These are phyloP conservation scores for Pistacia vera DNA, from an alignment of 345 rosid genomes.

Conservation along the genomic window DNA sequence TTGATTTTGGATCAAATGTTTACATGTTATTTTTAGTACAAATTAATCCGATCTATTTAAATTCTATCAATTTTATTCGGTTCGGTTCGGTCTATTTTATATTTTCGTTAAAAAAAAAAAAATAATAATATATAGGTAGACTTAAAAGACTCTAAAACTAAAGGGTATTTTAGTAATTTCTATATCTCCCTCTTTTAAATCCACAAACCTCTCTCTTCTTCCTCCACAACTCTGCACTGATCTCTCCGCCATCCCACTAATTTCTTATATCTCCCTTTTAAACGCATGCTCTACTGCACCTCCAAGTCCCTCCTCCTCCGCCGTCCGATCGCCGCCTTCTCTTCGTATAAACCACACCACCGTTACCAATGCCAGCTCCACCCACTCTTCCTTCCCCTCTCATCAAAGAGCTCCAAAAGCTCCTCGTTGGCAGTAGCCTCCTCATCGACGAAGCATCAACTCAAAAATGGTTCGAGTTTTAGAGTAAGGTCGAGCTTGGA, in stretches of 20 bases:
- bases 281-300: constrained; percentile 35
- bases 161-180: constrained; percentile 3
- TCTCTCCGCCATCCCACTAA: background rate
- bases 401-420: constrained; percentile 4
- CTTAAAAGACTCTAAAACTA: background rate
- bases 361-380: too few relatives aligned
- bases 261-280: too few relatives aligned
- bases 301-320: constrained; percentile 23
- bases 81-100: too few relatives aligned
- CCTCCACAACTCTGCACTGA: background rate
- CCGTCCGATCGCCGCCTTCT: constrained; percentile 37
- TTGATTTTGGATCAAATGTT: too few relatives aligned
- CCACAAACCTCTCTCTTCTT: too few relatives aligned
- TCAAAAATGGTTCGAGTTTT: constrained; percentile 9
- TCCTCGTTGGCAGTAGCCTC: constrained; percentile 4
- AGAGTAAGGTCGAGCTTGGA: constrained; percentile 70
- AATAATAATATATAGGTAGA: too few relatives aligned
- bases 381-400: constrained; percentile 7
- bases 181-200: too few relatives aligned
- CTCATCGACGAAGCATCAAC: constrained; percentile 7
- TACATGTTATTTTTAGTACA: too few relatives aligned
- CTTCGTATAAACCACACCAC: constrained; percentile 14
- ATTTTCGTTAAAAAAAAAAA: too few relatives aligned
- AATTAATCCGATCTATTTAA: too few relatives aligned
- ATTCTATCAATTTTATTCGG: too few relatives aligned